These are phyloP conservation scores for Plenodomus tracheiphilus DNA, from an alignment of 2,329 filamentous ascomycete species.

Conservation along the genomic window DNA sequence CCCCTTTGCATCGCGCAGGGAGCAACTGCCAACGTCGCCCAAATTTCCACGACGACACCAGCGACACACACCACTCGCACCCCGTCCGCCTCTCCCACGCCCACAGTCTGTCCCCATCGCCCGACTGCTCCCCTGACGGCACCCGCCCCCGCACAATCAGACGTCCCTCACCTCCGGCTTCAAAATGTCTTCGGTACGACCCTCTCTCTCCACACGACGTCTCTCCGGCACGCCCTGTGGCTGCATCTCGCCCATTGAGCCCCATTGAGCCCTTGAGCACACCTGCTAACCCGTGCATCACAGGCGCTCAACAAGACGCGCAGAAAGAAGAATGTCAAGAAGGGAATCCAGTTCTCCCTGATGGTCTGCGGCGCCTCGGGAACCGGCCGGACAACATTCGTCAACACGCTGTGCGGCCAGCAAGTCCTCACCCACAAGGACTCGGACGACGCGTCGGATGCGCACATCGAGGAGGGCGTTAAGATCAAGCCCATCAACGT, in stretches of 20 bases:
- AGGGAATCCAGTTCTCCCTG: conserved; percentile 99
- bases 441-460: conserved; percentile 82
- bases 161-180: conserved; percentile 24
- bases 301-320: conserved; percentile 77
- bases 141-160: conserved; percentile 17
- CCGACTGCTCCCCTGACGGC: conserved; percentile 21
- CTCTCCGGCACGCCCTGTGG: conserved; percentile 26
- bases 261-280: conserved; percentile 18
- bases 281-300: conserved; percentile 28
- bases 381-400: conserved; percentile 97
- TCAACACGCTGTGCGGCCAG: conserved; percentile 98
- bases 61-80: conserved; percentile 33
- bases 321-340: conserved; percentile 99
- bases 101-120: conserved; percentile 18
- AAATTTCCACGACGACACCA: conserved; percentile 46
- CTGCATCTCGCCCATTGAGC: conserved; percentile 14
- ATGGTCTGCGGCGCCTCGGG: conserved; percentile 99
- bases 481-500: conserved; percentile 99
- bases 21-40: conserved; percentile 44
- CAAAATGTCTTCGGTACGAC: conserved; percentile 45
- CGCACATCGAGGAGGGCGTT: conserved; percentile 93
- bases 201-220: conserved; percentile 24
- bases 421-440: conserved; percentile 89
- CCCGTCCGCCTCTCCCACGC: conserved; percentile 15
- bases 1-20: conserved; percentile 46